These are phyloP conservation scores for Mycosphaerella sp. DNA, from an alignment of 2,329 filamentous ascomycete genomes.

Conservation along the genomic window DNA sequence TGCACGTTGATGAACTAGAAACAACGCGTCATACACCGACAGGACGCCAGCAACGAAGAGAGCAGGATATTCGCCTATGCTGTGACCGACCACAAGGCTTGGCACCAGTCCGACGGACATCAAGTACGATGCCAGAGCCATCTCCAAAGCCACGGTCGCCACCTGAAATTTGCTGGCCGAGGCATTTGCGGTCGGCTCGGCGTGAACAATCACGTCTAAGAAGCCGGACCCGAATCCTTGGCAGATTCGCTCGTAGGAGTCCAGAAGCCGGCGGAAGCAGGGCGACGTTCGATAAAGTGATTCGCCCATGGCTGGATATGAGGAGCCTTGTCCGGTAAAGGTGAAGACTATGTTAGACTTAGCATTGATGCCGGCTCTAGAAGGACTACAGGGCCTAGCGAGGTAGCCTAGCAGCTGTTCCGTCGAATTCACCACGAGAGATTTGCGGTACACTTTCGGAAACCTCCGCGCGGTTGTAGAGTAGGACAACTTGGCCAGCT, in stretches of 20 bases:
- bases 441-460: no score
- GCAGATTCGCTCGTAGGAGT: neutral
- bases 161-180: neutral
- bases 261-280: neutral
- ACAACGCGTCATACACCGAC: conserved; percentile 30
- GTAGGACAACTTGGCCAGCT: no score
- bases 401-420: no score
- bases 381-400: neutral
- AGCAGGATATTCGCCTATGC: conserved; percentile 9
- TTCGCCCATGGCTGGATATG: conserved; percentile 25
- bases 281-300: neutral
- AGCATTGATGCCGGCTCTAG: no score
- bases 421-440: no score
- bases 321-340: conserved; percentile 38
- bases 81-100: conserved; percentile 20
- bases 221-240: neutral
- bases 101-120: neutral
- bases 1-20: conserved; percentile 19
- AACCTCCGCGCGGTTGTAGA: no score
- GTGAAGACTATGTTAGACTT: conserved; percentile 32
- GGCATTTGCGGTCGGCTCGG: neutral
- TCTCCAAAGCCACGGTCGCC: conserved; percentile 5
- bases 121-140: conserved; percentile 11
- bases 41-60: conserved; percentile 2
- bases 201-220: neutral